Base-by-base conservation (phyloP, 148 eudicot genomes). In the Dysphania ambrosioides region DNA sequence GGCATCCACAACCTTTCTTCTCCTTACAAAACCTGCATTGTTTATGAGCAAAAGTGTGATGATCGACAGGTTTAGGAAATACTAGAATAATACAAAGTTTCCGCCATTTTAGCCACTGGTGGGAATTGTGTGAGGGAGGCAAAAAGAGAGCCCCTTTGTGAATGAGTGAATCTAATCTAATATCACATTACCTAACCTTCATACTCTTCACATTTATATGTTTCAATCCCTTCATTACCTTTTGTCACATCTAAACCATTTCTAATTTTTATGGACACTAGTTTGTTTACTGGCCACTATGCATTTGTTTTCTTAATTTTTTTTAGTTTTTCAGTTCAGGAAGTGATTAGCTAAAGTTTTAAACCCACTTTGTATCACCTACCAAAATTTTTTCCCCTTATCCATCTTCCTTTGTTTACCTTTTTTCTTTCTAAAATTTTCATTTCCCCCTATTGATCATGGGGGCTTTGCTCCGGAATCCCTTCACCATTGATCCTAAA, bases 381-480 rank as follows among this genome's bases (percentile, higher is more conserved):
- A 79, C 86, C 68, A 66, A 82, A 67, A 72, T 84, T 68, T 51
- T 72, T 53, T 27, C 71, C 74, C 41, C 53, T 69, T 69, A 79
- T 82, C 75, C 56, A 31, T 21, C 67, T 63, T 75, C 32, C 72
- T 68, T 66, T 47, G 80, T 75, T 81, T 73, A 76, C 83, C 83
- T 83, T 81, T 79, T 76, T n/a, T 57, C 77, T 68, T 67, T 80
- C 86, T 62, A 71, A 81, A 68, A 68, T 74, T 55, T 75, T 85
- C 79, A 70, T 72, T 40, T 21, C 51, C 60, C 70, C 67, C 76
- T 78, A 80, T 79, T 77, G 87, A 79, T 68, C 82, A 95, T 95
- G 99, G 96, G 86, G 85, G 92, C 90, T 76, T 83, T 95, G 83
- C 83, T 90, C 81, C 86, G 87, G 41, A 79, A 85, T 84, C 84